A percentile compares a stretch with the other conserved stretches of the same genome.
Conservation (phyloP, 192 early-diverging fungal genomes). For the Coemansia aciculifera region DNA sequence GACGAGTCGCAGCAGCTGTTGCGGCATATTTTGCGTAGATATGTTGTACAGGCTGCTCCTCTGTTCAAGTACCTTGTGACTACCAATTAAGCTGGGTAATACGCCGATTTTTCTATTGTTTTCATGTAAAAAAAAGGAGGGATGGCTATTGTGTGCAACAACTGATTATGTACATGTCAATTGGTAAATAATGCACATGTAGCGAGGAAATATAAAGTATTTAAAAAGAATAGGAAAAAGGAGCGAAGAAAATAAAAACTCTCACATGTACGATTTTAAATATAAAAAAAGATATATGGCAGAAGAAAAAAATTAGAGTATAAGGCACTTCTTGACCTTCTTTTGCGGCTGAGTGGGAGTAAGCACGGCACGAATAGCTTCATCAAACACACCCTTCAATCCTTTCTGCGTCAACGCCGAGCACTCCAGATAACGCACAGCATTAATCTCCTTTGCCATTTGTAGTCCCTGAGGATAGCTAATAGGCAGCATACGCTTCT, state of each 20-base stretch:
- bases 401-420: constrained; percentile 97
- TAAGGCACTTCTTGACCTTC: constrained; percentile 70
- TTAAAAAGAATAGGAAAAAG: neutral
- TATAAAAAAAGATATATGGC: constrained; percentile 3
- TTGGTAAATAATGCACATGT: neutral
- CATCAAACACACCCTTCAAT: constrained; percentile 98
- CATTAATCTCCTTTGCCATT: constrained; percentile 86
- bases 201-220: constrained; percentile 9
- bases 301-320: constrained; percentile 58
- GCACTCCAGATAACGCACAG: constrained; percentile 95
- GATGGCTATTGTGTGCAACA: neutral
- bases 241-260: constrained; percentile 11
- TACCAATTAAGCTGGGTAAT: neutral
- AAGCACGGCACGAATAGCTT: constrained; percentile 94
- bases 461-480: constrained; percentile 83
- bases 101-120: neutral
- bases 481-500: constrained; percentile 87
- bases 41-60: constrained; percentile 32
- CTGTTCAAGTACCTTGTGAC: constrained; percentile 25
- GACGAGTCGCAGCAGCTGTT: constrained; percentile 33
- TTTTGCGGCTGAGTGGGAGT: constrained; percentile 65
- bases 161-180: neutral
- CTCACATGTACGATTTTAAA: constrained; percentile 1
- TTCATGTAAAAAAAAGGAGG: neutral
- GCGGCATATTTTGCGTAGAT: constrained; percentile 36